Percentiles rank a stretch among this genome's conserved stretches.
Conservation (phyloP, 805 yeast genomes). For the Saturnispora sekii region DNA sequence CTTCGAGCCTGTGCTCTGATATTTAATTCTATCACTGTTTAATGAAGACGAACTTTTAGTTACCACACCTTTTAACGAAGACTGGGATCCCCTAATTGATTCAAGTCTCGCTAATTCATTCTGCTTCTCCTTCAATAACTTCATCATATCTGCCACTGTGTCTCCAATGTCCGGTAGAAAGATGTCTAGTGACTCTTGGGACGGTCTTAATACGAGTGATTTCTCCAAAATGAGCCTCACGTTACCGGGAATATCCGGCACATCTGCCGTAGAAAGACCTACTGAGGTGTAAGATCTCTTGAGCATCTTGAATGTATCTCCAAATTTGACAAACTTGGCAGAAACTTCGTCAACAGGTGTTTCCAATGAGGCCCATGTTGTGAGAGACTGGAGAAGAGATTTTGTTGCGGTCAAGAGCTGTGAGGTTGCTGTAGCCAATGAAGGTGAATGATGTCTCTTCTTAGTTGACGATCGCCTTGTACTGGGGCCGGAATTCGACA, state of each 20-base stretch:
- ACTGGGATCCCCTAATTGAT: conserved; percentile 1
- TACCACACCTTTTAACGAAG: not conserved
- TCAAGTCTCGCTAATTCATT: conserved; percentile 25
- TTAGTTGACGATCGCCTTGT: conserved; percentile 7
- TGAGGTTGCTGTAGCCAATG: conserved; percentile 50
- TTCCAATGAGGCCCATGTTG: conserved; percentile 81
- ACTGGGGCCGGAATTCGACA: conserved; percentile 5
- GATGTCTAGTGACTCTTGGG: conserved; percentile 69
- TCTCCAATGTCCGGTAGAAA: conserved; percentile 80
- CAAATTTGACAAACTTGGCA: conserved; percentile 81
- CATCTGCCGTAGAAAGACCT: conserved; percentile 71
- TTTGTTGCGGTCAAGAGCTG: conserved; percentile 76
- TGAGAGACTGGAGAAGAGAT: conserved; percentile 72
- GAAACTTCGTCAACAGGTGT: conserved; percentile 80
- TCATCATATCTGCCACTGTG: conserved; percentile 71
- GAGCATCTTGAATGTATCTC: conserved; percentile 86
- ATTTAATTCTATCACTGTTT: not conserved
- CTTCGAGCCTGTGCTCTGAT: not conserved
- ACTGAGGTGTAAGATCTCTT: conserved; percentile 69
- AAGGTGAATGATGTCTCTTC: conserved; percentile 37
- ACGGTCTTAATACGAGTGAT: conserved; percentile 76
- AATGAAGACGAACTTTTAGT: not conserved
- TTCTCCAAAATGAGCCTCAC: conserved; percentile 73
- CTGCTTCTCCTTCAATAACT: conserved; percentile 75
- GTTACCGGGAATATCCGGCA: conserved; percentile 85